Evolutionary conservation across 495 filamentous ascomycete species (phyloP), one percentile per base, ranked within the genome.

Genomic region (Aspergillus incahuasiensis): DNA sequence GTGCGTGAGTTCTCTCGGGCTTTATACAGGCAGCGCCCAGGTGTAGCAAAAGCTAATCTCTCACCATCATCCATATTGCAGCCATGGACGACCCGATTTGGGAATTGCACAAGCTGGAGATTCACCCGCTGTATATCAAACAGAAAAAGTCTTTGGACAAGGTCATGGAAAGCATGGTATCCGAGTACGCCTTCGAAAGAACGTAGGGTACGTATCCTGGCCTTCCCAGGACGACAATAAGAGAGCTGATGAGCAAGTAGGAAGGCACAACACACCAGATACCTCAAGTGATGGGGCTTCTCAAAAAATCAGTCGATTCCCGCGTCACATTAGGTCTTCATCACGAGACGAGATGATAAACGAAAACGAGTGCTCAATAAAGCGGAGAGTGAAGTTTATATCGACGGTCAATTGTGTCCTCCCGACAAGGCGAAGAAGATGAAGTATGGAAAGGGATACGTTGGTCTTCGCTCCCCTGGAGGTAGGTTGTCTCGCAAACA

Each of bases 151-250:
- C n/a, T n/a, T n/a, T n/a, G n/a, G n/a, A n/a, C n/a, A n/a, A n/a
- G n/a, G 71, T 75, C 5, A 76, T 72, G 68, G 59, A 65, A 20
- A 46, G 70, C 51, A 76, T 76, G 74, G 64, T 68, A 30, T 46
- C 68, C 39, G 56, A 65, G 22, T 60, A 77, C 41, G 49, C 56
- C 19, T 75, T 76, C 57, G 61, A 59, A 28, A 69, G 67, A 44
- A 77, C 69, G 75, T 75, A 54, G 56, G 72, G 12, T 35, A n/a
- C 48, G 40, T 15, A 15, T 35, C 34, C 7, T 6, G 15, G 5
- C 18, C 19, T 22, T 40, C 25, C 18, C 13, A 22, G 34, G n/a
- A 42, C 9, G 9, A 24, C 24, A 12, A 48, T 60, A 8, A 56
- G 32, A n/a, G n/a, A n/a, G n/a, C n/a, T n/a, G n/a, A n/a, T n/a